phyloP scores from a whole-genome alignment of 2,329 filamentous ascomycete genomes.

The Aspergillus sergii region DNA sequence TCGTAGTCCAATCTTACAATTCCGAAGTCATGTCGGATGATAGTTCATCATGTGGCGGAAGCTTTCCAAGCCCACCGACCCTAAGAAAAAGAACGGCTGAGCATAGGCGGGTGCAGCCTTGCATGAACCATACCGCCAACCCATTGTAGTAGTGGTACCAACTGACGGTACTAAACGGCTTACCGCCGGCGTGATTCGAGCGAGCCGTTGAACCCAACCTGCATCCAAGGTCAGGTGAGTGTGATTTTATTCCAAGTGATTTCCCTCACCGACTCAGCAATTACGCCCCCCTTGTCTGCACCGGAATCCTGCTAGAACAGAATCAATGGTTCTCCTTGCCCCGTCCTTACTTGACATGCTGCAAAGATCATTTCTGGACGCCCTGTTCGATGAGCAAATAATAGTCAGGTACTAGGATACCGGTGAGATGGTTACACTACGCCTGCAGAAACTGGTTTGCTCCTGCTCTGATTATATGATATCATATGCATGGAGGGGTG shows the following conservation, averaged over 20 bases:
- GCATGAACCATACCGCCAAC: background rate
- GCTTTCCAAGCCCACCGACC: background rate
- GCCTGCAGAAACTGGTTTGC: conserved; percentile 6
- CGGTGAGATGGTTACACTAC: conserved; percentile 10
- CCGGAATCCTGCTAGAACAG: background rate
- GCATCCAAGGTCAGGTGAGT: background rate
- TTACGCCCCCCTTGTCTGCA: background rate
- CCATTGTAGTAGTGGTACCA: background rate
- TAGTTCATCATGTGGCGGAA: background rate
- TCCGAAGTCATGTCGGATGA: background rate
- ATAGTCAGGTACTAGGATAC: background rate
- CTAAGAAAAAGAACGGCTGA: background rate
- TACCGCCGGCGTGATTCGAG: background rate
- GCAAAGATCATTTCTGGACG: background rate
- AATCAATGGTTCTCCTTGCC: no score
- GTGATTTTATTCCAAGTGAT: background rate
- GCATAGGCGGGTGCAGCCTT: background rate
- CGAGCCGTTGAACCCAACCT: background rate
- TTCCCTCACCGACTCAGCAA: background rate
- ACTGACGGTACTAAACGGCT: no score
- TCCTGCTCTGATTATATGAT: conserved; percentile 6
- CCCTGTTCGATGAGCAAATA: background rate
- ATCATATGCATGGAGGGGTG: conserved; percentile 9
- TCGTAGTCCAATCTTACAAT: background rate
- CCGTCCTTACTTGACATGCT: background rate